Conservation (phyloP, 352 stramenopile species). For the Globisporangium cederbergense region DNA sequence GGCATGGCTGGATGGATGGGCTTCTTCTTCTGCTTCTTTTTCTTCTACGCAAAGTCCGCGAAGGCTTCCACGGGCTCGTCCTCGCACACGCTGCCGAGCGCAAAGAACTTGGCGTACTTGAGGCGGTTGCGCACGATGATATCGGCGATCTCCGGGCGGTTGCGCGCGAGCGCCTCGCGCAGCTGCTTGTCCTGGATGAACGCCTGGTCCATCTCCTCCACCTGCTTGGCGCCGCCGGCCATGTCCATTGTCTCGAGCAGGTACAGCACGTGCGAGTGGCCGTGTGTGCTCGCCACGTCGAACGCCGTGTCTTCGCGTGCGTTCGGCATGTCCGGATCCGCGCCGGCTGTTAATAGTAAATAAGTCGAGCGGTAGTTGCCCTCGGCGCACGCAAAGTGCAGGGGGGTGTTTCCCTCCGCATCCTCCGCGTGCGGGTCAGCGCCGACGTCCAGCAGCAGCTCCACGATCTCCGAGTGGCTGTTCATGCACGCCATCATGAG, state of each 20-base stretch:
- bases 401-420: constrained; percentile 71
- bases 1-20: background rate
- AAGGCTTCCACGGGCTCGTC: constrained; percentile 48
- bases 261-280: constrained; percentile 72
- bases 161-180: constrained; percentile 50
- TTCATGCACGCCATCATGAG: constrained; percentile 66
- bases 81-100: constrained; percentile 56
- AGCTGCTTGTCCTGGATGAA: constrained; percentile 64
- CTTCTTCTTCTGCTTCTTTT: background rate
- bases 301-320: constrained; percentile 74
- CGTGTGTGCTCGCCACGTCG: constrained; percentile 62
- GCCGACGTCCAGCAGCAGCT: constrained; percentile 65
- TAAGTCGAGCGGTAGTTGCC: constrained; percentile 80
- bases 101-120: constrained; percentile 67
- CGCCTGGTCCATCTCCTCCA: constrained; percentile 59
- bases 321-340: constrained; percentile 84
- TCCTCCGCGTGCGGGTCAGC: constrained; percentile 79
- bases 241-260: constrained; percentile 77
- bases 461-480: constrained; percentile 57
- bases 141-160: constrained; percentile 65
- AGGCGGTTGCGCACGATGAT: constrained; percentile 77
- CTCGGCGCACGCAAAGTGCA: constrained; percentile 73
- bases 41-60: constrained; percentile 24
- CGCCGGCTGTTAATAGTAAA: constrained; percentile 74
- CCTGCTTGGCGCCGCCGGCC: constrained; percentile 43